Evolutionary conservation across 192 early-diverging fungal genomes (phyloP).

Genomic region (Glomus cerebriforme): DNA sequence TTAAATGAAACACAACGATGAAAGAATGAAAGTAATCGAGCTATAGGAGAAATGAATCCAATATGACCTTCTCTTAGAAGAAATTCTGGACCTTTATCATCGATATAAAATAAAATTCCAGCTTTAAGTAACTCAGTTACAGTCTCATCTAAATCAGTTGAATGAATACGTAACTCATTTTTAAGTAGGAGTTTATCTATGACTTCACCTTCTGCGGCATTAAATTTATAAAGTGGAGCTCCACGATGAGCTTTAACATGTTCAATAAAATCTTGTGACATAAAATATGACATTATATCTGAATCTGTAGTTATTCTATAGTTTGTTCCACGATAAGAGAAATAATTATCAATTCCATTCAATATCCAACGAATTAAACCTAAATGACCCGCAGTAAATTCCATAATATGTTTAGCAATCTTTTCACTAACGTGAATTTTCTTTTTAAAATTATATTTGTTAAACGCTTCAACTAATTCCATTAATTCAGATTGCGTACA

Average conservation of each 20-base stretch:
- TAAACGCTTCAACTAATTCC: conserved; percentile 23
- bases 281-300: conserved; percentile 27
- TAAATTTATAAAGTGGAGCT: conserved; percentile 24
- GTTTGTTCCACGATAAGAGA: conserved; percentile 23
- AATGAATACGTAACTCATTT: neutral
- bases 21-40: conserved; percentile 20
- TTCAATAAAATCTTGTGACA: conserved; percentile 20
- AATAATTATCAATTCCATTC: conserved; percentile 31
- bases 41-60: conserved; percentile 23
- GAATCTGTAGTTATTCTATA: conserved; percentile 19
- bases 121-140: conserved; percentile 17
- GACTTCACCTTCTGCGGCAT: neutral
- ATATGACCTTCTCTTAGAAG: conserved; percentile 4
- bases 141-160: conserved; percentile 4
- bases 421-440: conserved; percentile 28
- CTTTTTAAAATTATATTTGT: conserved; percentile 20
- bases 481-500: conserved; percentile 16
- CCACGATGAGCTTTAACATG: conserved; percentile 30
- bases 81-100: conserved; percentile 28
- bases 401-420: conserved; percentile 23
- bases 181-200: conserved; percentile 25
- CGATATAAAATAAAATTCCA: conserved; percentile 20
- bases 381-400: conserved; percentile 24
- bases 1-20: conserved; percentile 17
- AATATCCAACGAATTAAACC: conserved; percentile 28